Evolutionary conservation across 1,284 basidiomycete genomes (phyloP), one percentile per base, ranked within the genome.

Genomic region (Xerocomus nothofagi): DNA sequence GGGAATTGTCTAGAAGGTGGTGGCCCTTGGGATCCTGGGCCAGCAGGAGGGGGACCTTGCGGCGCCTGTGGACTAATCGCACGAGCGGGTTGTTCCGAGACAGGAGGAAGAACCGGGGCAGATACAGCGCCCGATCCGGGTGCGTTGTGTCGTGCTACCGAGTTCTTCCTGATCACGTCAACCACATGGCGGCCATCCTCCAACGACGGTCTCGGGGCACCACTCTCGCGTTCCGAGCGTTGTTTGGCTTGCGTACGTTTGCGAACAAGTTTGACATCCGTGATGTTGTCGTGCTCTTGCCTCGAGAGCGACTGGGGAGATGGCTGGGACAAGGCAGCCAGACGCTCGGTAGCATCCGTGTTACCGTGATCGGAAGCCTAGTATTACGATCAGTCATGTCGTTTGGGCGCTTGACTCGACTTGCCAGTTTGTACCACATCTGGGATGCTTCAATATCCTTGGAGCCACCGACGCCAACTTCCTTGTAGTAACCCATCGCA

Each of bases 401-500:
- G 17, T 44, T 32, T n/a, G 10, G 20, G 7, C 10, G 3, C 30
- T 21, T 39, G 32, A 44, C 43, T 20, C 20, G 23, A 70, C 76
- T 47, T 49, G 84, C 84, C 69, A 72, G 71, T 12, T 67, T 71
- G 62, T 90, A 95, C 89, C 91, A 95, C 59, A 71, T 77, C 46
- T 74, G 70, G 4, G 91, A 88, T 2, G 71, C 70, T 0, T 77
- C 75, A 23, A 93, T 52, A 62, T 92, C 81, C 61, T 82, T 82
- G n/a, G 71, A 60, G 0, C 81, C 80, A 0, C 86, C 88, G 2
- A 90, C 82, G 3, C 88, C 87, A 0, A 90, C 91, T 64, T 95
- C 93, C 33, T 77, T 77, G 65, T 94, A 97, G 66, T 98, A 98
- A 0, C 93, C 95, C 80, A 98, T 85, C 0, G 94, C 94, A 67